phyloP scores from a whole-genome alignment of 2,329 filamentous ascomycete genomes.

The Paraconiothyrium sp. region DNA sequence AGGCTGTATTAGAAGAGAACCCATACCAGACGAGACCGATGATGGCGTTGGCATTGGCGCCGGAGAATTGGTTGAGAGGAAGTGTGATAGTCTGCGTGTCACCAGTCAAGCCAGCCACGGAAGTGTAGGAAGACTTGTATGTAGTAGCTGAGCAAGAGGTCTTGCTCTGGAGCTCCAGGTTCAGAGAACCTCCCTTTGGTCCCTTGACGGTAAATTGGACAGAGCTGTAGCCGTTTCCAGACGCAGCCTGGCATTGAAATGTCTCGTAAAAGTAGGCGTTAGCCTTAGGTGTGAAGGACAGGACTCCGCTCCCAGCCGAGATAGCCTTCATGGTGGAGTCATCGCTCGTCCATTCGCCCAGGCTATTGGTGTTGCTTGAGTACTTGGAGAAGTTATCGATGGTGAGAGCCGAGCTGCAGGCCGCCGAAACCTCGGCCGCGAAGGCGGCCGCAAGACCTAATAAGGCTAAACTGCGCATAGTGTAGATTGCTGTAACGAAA shows the following conservation, averaged over 20 bases:
- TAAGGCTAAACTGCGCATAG: conserved; percentile 43
- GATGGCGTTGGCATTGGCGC: conserved; percentile 61
- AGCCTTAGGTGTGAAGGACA: conserved; percentile 61
- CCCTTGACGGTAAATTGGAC: conserved; percentile 60
- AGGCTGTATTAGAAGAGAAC: conserved; percentile 53
- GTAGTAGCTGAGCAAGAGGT: conserved; percentile 54
- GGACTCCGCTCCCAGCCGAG: conserved; percentile 54
- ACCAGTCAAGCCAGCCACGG: conserved; percentile 60
- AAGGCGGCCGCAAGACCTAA: conserved; percentile 46
- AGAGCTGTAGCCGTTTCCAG: conserved; percentile 58
- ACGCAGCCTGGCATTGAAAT: conserved; percentile 59
- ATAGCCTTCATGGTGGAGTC: conserved; percentile 60
- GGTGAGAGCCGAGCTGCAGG: conserved; percentile 47
- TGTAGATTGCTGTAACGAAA: conserved; percentile 34
- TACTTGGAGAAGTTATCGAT: conserved; percentile 53
- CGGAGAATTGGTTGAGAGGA: conserved; percentile 60
- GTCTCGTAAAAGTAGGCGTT: conserved; percentile 65
- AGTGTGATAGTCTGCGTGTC: conserved; percentile 61
- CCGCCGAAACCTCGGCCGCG: conserved; percentile 40
- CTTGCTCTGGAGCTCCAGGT: conserved; percentile 60
- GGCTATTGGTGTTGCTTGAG: conserved; percentile 47
- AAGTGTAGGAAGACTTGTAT: conserved; percentile 57
- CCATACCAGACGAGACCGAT: conserved; percentile 56
- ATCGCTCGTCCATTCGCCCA: conserved; percentile 52
- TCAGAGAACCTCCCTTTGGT: conserved; percentile 52